A percentile compares a stretch with the other conserved stretches of the same genome.
These are phyloP conservation scores for Vitis riparia DNA, from an alignment of 164 flowering plant genomes.

Conservation along the genomic window DNA sequence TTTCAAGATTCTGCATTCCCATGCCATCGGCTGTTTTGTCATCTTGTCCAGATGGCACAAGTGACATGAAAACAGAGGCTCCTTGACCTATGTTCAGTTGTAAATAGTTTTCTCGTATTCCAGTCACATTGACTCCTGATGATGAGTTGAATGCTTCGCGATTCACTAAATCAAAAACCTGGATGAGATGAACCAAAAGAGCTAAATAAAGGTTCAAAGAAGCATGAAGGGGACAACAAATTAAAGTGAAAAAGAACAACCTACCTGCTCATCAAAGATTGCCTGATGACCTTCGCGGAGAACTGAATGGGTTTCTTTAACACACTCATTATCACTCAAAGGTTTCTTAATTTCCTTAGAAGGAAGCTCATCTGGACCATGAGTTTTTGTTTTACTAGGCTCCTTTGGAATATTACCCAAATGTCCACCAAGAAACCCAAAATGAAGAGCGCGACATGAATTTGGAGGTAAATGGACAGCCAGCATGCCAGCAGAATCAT, in stretches of 20 bases:
- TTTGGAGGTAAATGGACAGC: conserved; percentile 67
- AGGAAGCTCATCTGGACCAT: conserved; percentile 20
- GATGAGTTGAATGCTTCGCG: conserved; percentile 80
- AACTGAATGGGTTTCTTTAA: conserved; percentile 55
- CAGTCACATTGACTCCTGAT: conserved; percentile 69
- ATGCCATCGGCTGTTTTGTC: conserved; percentile 31
- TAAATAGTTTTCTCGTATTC: conserved; percentile 76
- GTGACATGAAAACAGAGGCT: conserved; percentile 69
- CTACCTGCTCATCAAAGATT: conserved; percentile 86
- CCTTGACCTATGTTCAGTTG: conserved; percentile 67
- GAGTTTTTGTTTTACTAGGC: conserved; percentile 18
- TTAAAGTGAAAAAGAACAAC: neutral
- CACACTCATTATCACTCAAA: conserved; percentile 48
- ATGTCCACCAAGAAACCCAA: conserved; percentile 58
- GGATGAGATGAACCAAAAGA: conserved; percentile 11
- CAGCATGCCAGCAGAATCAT: conserved; percentile 88
- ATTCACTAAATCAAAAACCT: conserved; percentile 94
- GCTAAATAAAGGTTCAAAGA: neutral
- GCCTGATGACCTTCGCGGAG: conserved; percentile 82
- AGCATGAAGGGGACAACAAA: neutral
- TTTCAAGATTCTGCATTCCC: conserved; percentile 32
- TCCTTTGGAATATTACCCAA: conserved; percentile 23
- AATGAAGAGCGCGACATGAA: conserved; percentile 63
- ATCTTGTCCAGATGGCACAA: conserved; percentile 48
- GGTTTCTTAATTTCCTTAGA: conserved; percentile 34